Evolutionary conservation across 2,329 filamentous ascomycete species (phyloP).

Genomic region (Pseudogymnoascus sp.): DNA sequence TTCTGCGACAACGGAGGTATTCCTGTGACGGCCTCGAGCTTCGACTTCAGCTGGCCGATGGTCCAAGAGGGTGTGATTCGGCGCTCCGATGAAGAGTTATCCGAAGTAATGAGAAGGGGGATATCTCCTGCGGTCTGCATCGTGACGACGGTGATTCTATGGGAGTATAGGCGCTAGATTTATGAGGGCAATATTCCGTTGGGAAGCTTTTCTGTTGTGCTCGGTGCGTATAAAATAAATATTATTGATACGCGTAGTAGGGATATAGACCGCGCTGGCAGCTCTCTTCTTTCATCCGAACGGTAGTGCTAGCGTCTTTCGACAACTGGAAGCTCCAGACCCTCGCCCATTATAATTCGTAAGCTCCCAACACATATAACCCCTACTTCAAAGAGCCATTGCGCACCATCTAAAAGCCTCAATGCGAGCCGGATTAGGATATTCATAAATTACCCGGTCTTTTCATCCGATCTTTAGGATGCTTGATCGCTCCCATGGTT

Average conservation of each 20-base stretch:
- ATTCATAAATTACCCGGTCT: background rate
- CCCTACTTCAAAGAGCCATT: background rate
- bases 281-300: slow-evolving; percentile 3
- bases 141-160: slow-evolving; percentile 15
- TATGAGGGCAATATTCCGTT: background rate
- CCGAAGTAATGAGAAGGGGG: slow-evolving; percentile 65
- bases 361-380: background rate
- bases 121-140: slow-evolving; percentile 58
- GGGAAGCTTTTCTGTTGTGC: background rate
- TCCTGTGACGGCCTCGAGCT: slow-evolving; percentile 88
- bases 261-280: background rate
- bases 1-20: slow-evolving; percentile 74
- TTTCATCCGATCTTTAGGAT: background rate
- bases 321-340: background rate
- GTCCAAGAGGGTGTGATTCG: slow-evolving; percentile 90
- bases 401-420: background rate
- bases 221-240: background rate
- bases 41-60: slow-evolving; percentile 72
- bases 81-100: slow-evolving; percentile 75
- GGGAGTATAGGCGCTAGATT: background rate
- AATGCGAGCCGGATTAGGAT: background rate
- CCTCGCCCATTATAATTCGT: background rate
- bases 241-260: background rate
- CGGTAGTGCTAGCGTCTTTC: background rate
- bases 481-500: slow-evolving; percentile 6